Evolutionary conservation across 495 filamentous ascomycete species (phyloP).

Genomic region (Podospora comata): DNA sequence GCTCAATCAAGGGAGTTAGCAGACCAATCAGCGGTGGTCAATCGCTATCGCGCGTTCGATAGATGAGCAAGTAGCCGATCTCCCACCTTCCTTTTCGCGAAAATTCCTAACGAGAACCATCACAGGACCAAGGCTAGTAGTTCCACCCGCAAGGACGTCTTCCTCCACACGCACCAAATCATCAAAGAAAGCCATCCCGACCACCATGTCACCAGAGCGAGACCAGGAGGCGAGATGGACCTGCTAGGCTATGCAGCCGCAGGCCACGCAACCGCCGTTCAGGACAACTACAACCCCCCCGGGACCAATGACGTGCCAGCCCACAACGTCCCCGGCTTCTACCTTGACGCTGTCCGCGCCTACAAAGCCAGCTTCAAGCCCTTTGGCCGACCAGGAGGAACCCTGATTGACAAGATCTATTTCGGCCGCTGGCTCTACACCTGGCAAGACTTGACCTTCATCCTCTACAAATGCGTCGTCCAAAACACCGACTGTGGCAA

Average conservation of each 20-base stretch:
- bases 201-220: constrained; percentile 27
- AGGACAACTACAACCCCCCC: constrained; percentile 14
- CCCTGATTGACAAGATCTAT: neutral
- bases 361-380: constrained; percentile 7
- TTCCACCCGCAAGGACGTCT: neutral
- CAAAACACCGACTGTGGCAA: constrained; percentile 28
- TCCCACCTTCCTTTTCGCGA: too few relatives aligned
- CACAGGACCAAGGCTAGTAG: neutral
- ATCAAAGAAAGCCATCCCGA: constrained; percentile 27
- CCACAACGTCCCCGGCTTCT: constrained; percentile 15
- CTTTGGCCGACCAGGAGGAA: constrained; percentile 5
- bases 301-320: constrained; percentile 16
- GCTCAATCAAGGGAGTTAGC: neutral
- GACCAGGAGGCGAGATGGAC: constrained; percentile 10
- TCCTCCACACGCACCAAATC: neutral
- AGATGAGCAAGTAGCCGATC: neutral
- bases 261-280: constrained; percentile 26
- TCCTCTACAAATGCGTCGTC: constrained; percentile 46
- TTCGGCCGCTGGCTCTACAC: constrained; percentile 47
- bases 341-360: neutral
- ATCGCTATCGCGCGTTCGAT: neutral
- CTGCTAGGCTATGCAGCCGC: constrained; percentile 30
- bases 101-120: neutral
- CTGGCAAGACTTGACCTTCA: constrained; percentile 40
- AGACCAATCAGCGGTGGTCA: neutral